Evolutionary conservation across 305 asterid genomes (phyloP).

Genomic region (Plantago lanceolata): DNA sequence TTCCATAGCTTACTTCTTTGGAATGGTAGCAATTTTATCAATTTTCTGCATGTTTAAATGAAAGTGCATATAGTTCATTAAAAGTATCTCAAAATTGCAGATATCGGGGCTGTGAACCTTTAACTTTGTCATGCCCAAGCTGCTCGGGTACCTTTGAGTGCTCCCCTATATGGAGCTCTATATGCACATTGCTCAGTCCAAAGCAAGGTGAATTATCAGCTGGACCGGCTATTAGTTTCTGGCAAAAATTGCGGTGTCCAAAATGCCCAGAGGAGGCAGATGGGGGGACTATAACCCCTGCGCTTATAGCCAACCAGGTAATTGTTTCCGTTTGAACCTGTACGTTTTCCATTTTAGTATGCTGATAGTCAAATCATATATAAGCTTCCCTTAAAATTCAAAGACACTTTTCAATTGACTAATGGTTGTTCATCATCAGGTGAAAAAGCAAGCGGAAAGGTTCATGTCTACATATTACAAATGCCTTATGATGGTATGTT

Average conservation of each 20-base stretch:
- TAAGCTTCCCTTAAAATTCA: constrained; percentile 8
- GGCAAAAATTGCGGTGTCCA: constrained; percentile 77
- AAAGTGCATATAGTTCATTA: background rate
- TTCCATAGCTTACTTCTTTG: too few species aligned
- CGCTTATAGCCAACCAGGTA: constrained; percentile 84
- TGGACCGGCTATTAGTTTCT: constrained; percentile 45
- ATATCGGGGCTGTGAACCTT: constrained; percentile 76
- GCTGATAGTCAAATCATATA: background rate
- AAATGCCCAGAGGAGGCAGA: constrained; percentile 77
- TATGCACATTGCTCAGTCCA: constrained; percentile 46
- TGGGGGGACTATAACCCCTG: constrained; percentile 58
- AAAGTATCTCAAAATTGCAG: constrained; percentile 42
- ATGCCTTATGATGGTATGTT: constrained; percentile 79
- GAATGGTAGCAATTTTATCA: background rate
- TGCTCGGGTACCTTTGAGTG: constrained; percentile 67
- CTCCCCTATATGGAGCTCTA: constrained; percentile 58
- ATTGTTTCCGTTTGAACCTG: background rate
- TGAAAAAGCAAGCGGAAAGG: constrained; percentile 76
- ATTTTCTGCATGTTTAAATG: background rate
- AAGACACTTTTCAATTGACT: background rate
- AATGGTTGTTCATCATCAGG: constrained; percentile 49
- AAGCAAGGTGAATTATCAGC: constrained; percentile 44
- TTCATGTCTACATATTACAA: constrained; percentile 68
- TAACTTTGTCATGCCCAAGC: constrained; percentile 79
- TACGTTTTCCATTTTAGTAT: background rate